These are phyloP conservation scores for Blastocystis sp. DNA, from an alignment of 352 stramenopile species.

Conservation along the genomic window DNA sequence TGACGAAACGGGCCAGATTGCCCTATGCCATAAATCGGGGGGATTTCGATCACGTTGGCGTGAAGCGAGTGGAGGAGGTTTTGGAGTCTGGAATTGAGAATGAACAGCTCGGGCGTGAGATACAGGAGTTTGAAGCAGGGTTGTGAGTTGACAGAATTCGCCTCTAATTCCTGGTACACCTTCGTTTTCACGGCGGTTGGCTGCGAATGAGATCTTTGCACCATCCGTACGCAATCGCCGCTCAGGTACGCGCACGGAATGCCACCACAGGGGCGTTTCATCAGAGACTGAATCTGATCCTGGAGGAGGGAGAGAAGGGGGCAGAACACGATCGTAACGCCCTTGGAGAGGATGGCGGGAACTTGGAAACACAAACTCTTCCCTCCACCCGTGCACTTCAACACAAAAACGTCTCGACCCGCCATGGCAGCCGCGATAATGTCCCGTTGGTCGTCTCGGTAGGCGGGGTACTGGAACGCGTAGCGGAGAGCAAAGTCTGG, in stretches of 20 bases:
- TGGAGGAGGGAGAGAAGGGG: conserved; percentile 97
- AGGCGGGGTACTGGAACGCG: conserved; percentile 90
- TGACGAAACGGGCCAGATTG: conserved; percentile 90
- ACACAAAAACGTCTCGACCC: conserved; percentile 90
- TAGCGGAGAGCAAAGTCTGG: conserved; percentile 69
- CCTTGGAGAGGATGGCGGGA: conserved; percentile 80
- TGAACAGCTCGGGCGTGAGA: conserved; percentile 62
- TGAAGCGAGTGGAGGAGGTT: conserved; percentile 39
- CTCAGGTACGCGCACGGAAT: conserved; percentile 81
- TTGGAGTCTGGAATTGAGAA: background rate
- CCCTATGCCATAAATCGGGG: conserved; percentile 58
- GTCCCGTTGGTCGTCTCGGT: conserved; percentile 88
- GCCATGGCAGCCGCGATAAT: conserved; percentile 87
- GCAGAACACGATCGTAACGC: conserved; percentile 93
- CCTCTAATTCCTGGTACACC: conserved; percentile 3
- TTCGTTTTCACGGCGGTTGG: conserved; percentile 1
- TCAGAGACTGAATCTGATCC: conserved; percentile 87
- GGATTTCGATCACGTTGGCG: conserved; percentile 16
- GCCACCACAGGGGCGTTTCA: conserved; percentile 75
- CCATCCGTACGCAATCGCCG: conserved; percentile 10
- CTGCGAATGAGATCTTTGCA: background rate
- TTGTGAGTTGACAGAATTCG: background rate
- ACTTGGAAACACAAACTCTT: conserved; percentile 97
- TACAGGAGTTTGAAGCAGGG: conserved; percentile 59
- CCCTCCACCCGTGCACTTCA: conserved; percentile 97